Conservation (phyloP, 306 rosid species). For the Prosopis cineraria region DNA sequence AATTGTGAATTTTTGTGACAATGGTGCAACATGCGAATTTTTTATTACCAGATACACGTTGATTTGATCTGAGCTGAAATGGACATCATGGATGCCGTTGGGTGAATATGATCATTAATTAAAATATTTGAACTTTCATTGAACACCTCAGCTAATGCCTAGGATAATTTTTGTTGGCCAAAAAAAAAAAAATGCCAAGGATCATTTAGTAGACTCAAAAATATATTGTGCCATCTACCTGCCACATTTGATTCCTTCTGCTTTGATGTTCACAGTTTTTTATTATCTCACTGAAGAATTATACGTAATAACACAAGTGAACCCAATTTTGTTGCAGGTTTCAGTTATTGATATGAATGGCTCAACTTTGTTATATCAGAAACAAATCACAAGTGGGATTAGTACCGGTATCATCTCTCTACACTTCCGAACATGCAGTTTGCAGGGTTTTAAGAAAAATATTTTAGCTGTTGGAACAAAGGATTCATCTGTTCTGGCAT, state of each 20-base stretch:
- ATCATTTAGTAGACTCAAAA: not conserved
- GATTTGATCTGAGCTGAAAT: slow-evolving; percentile 1
- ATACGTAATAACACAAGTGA: slow-evolving; percentile 7
- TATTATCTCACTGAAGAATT: slow-evolving; percentile 8
- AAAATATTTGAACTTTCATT: not conserved
- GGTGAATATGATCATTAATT: not conserved
- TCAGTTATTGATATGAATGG: slow-evolving; percentile 72
- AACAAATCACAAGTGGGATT: slow-evolving; percentile 72
- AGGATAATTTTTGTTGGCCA: slow-evolving; percentile 16
- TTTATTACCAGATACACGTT: slow-evolving; percentile 12
- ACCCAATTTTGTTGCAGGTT: slow-evolving; percentile 55
- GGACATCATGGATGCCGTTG: slow-evolving; percentile 1
- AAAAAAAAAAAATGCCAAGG: too few species aligned
- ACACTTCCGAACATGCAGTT: slow-evolving; percentile 63
- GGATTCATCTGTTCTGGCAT: slow-evolving; percentile 76
- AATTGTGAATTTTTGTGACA: not conserved
- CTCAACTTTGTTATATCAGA: slow-evolving; percentile 63
- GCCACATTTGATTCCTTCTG: slow-evolving; percentile 20
- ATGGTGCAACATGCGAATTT: not conserved
- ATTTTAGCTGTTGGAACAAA: slow-evolving; percentile 67
- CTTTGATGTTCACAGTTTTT: slow-evolving; percentile 26
- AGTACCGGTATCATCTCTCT: slow-evolving; percentile 64
- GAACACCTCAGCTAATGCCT: not conserved
- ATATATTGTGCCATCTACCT: not conserved
- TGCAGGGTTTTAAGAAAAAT: slow-evolving; percentile 80